A percentile compares a stretch with the other conserved stretches of the same genome.
These are phyloP conservation scores for Hibiscus syriacus DNA, from an alignment of 345 rosid genomes.

Conservation along the genomic window DNA sequence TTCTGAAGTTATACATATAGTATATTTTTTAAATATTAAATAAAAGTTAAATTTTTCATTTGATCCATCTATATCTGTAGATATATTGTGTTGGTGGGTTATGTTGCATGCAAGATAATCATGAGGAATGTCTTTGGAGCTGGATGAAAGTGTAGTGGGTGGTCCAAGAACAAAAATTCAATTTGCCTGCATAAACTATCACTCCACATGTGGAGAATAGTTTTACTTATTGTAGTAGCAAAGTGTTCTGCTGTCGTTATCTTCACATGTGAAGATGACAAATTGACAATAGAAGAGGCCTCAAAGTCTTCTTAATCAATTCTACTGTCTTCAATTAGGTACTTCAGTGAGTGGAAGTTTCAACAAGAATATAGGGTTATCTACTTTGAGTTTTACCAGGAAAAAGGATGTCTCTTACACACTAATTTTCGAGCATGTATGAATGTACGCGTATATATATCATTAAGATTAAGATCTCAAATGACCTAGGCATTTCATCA, in stretches of 20 bases:
- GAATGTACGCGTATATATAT: no score
- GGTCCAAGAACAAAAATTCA: neutral
- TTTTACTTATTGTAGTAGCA: neutral
- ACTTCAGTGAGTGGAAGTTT: neutral
- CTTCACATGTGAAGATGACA: neutral
- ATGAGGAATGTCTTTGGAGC: neutral
- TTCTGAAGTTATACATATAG: neutral
- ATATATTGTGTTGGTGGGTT: neutral
- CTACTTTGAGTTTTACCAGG: neutral
- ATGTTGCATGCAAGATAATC: neutral
- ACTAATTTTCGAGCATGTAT: neutral
- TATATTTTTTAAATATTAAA: neutral
- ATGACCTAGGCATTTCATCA: neutral
- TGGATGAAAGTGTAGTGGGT: neutral
- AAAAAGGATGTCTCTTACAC: neutral
- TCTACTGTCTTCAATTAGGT: neutral
- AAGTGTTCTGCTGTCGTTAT: neutral
- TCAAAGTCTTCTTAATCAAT: neutral
- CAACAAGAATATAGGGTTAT: neutral
- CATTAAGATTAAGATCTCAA: neutral
- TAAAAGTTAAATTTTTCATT: neutral
- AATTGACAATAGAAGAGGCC: neutral
- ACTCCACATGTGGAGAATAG: conserved; percentile 1
- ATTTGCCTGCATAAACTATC: neutral
- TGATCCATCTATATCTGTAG: neutral